Evolutionary conservation across 2,329 filamentous ascomycete species (phyloP), one percentile per base, ranked within the genome.

Genomic region (Zasmidium angulare): DNA sequence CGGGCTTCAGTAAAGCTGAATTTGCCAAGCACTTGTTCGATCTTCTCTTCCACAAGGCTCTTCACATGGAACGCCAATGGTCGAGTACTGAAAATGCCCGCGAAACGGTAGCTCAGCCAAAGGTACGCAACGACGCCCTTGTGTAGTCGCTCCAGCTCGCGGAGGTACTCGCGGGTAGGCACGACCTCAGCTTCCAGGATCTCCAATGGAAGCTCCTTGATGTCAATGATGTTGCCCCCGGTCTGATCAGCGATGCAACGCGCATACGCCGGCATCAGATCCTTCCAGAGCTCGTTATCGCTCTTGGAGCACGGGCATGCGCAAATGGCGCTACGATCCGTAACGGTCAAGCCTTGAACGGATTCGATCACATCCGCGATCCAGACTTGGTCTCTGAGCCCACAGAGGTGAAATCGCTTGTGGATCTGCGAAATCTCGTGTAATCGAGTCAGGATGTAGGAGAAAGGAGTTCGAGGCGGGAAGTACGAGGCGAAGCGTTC

Each of bases 71-170:
- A 88, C 0, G 91, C 92, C 47, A 96, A 80, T 0, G 80, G 79
- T 67, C 93, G 85, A 64, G 88, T 90, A 4, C 79, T 83, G 74
- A 97, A 96, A 53, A 96, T 82, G 51, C 90, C 90, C 2, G 86
- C 82, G 74, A 93, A 96, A 6, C 93, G 88, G 75, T 93, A 98
- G 67, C 90, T 93, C 17, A 99, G 81, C 95, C 95, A 99, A 1
- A 96, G 82, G 72, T 98, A 99, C 50, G 93, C 78, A 48, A 93
- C 91, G 40, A 99, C 79, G 24, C 86, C 81, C 68, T 90, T 90
- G 77, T 99, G 95, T 17, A 99, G 81, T 2, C 78, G 74, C 73
- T 99, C 95, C 20, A 98, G 79, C 9, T 80, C 76, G 56, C 79
- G 78, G 11, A 99, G 80, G 65, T 91, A 90, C 0, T 78, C 73